Evolutionary conservation across 73 alveolate species (phyloP).

Genomic region (Symbiodinium pilosum): DNA sequence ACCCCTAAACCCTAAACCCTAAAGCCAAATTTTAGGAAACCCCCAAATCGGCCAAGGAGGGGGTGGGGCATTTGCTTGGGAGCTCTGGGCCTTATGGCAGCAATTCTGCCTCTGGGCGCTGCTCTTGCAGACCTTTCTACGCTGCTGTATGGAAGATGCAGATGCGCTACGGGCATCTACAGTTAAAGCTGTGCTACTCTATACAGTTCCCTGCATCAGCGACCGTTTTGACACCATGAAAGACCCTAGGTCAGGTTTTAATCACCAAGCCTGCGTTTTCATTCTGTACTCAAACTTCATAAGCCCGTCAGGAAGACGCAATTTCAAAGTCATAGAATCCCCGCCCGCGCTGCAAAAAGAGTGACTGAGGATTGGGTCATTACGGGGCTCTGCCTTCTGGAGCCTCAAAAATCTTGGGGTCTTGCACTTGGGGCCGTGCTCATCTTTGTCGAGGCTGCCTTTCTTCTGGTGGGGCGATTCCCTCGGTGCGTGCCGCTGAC

Average conservation of each 20-base stretch:
- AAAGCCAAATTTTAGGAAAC: too few relatives aligned
- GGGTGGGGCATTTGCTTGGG: not conserved
- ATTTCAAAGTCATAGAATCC: too few relatives aligned
- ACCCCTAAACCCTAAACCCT: too few relatives aligned
- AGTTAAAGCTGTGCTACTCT: not conserved
- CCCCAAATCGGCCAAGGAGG: not conserved
- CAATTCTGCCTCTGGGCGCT: not conserved
- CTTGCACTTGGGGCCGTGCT: not conserved
- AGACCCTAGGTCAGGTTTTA: too few relatives aligned
- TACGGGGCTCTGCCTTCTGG: not conserved
- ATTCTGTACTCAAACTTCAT: too few relatives aligned
- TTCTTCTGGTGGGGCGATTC: not conserved
- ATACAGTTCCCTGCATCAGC: not conserved
- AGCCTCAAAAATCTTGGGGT: not conserved
- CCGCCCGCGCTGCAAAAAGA: too few relatives aligned
- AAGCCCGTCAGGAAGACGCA: too few relatives aligned
- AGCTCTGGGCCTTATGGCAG: not conserved
- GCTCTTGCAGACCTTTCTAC: not conserved
- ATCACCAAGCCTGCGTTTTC: too few relatives aligned
- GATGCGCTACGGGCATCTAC: not conserved
- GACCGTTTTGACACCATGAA: slow-evolving; percentile 1
- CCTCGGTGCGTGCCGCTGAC: not conserved
- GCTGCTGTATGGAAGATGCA: not conserved
- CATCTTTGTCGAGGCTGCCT: not conserved
- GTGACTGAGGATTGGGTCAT: not conserved